These are phyloP conservation scores for Aspergillus mulundensis DNA, from an alignment of 495 filamentous ascomycete genomes.

Conservation along the genomic window DNA sequence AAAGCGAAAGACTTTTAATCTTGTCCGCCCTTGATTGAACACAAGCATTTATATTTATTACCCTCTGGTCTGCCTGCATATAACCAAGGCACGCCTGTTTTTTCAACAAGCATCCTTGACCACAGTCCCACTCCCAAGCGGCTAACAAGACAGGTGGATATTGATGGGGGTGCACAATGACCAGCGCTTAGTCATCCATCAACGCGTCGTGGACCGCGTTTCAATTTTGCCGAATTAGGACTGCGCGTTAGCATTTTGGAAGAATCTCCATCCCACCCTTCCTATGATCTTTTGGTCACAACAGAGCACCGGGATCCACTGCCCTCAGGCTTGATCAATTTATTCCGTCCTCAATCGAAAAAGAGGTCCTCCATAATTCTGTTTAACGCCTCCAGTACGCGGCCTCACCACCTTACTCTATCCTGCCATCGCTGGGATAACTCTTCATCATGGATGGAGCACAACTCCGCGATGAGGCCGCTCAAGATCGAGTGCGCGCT, in stretches of 20 bases:
- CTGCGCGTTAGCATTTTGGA: constrained; percentile 15
- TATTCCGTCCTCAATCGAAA: too few relatives aligned
- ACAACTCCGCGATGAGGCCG: constrained; percentile 76
- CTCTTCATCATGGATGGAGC: constrained; percentile 60
- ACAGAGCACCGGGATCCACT: background rate
- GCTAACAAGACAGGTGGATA: too few relatives aligned
- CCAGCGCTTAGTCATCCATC: constrained; percentile 17
- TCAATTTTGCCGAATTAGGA: constrained; percentile 40
- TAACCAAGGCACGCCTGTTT: too few relatives aligned
- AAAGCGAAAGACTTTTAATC: too few relatives aligned
- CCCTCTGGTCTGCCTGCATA: too few relatives aligned
- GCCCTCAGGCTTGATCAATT: background rate
- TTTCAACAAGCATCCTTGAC: too few relatives aligned
- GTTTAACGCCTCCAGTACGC: background rate
- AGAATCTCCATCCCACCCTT: constrained; percentile 26
- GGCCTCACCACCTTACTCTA: constrained; percentile 6
- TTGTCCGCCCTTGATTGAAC: too few relatives aligned
- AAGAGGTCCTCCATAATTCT: too few relatives aligned
- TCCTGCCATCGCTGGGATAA: constrained; percentile 10
- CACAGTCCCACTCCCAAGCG: too few relatives aligned
- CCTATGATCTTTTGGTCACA: constrained; percentile 4
- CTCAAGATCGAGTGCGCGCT: constrained; percentile 72
- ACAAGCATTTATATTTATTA: too few relatives aligned
- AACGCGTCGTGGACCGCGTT: constrained; percentile 29
- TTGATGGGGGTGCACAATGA: too few relatives aligned